phyloP scores from a whole-genome alignment of 805 yeast genomes.

The Candida ascalaphidarum region DNA sequence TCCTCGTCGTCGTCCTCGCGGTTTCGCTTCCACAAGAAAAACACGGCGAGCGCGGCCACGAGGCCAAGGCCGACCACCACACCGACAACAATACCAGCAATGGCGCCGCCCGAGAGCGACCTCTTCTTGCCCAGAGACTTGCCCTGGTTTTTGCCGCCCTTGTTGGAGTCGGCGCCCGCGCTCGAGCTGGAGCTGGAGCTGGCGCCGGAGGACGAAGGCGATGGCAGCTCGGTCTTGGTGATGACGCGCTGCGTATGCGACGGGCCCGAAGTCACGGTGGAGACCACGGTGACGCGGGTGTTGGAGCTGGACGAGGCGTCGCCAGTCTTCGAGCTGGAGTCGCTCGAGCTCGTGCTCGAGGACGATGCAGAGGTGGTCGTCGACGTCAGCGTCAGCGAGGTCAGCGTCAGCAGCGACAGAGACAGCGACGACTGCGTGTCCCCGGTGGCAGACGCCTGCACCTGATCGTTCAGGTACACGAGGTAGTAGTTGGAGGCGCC shows the following conservation, averaged over 20 bases:
- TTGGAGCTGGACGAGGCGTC: constrained; percentile 5
- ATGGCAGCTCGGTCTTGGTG: constrained; percentile 13
- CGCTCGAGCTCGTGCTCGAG: constrained; percentile 3
- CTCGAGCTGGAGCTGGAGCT: constrained; percentile 3
- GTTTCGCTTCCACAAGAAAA: constrained; percentile 35
- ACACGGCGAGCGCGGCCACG: constrained; percentile 23
- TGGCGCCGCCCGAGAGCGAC: constrained; percentile 28
- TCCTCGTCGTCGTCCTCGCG: constrained; percentile 31
- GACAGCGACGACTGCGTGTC: constrained; percentile 3
- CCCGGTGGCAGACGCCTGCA: constrained; percentile 7
- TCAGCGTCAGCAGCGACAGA: constrained; percentile 3
- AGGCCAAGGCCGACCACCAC: constrained; percentile 28
- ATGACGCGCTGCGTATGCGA: constrained; percentile 11
- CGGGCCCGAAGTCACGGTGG: constrained; percentile 3
- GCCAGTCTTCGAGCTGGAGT: constrained; percentile 4
- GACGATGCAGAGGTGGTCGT: constrained; percentile 5
- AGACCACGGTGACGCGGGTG: constrained; percentile 1
- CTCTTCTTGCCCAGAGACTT: constrained; percentile 2
- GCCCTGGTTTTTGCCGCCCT: constrained; percentile 1
- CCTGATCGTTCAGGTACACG: constrained; percentile 33
- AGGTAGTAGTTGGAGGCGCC: constrained; percentile 38
- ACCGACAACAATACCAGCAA: constrained; percentile 37
- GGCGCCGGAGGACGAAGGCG: constrained; percentile 1
- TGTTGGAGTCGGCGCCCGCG: constrained; percentile 2
- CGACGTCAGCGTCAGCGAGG: constrained; percentile 3